Evolutionary conservation across 495 filamentous ascomycete genomes (phyloP).

Genomic region (Penicillium arizonense): DNA sequence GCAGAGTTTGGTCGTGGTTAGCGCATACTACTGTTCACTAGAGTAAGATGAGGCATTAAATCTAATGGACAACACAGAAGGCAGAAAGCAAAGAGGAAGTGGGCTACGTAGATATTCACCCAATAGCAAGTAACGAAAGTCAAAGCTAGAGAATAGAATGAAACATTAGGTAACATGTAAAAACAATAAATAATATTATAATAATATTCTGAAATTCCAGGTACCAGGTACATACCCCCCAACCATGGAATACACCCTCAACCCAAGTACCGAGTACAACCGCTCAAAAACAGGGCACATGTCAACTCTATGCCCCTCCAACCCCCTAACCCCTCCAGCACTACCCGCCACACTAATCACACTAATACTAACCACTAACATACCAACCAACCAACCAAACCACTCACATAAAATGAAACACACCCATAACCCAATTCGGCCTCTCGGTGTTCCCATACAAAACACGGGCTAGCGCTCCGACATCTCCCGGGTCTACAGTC

Average conservation of each 20-base stretch:
- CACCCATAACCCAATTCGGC: conserved; percentile 10
- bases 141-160: too few relatives aligned
- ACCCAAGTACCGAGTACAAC: background rate
- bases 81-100: too few relatives aligned
- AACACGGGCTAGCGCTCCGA: background rate
- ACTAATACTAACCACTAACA: background rate
- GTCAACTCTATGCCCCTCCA: too few relatives aligned
- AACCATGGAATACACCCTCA: background rate
- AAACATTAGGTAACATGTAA: background rate
- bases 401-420: background rate
- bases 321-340: too few relatives aligned
- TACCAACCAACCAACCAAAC: background rate
- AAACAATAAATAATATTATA: background rate
- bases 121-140: too few relatives aligned
- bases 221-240: background rate
- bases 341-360: background rate
- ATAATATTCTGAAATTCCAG: background rate
- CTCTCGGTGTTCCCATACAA: conserved; percentile 9
- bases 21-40: too few relatives aligned
- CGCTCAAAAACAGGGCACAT: too few relatives aligned
- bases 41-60: too few relatives aligned
- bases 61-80: too few relatives aligned
- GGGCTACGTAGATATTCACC: too few relatives aligned
- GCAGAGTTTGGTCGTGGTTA: too few relatives aligned
- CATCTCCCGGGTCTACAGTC: conserved; percentile 6